A percentile compares a stretch with the other conserved stretches of the same genome.
phyloP scores from a whole-genome alignment of 768 basidiomycete genomes.

The Lyophyllum semitale region DNA sequence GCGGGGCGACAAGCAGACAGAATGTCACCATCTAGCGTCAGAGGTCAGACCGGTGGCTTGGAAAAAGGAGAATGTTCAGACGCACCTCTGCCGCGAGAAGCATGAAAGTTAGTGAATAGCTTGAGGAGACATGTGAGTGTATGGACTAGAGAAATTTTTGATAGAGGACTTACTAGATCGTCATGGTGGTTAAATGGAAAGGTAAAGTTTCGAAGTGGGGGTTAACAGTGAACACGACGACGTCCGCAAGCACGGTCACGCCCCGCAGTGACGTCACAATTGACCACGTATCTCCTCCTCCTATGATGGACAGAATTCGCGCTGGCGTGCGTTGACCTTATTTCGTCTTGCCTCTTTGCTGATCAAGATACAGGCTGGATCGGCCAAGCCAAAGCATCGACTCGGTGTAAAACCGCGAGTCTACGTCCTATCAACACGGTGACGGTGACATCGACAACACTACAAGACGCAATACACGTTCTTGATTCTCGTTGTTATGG shows the following conservation, averaged over 20 bases:
- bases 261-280: conserved; percentile 9
- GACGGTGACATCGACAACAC: no score
- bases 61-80: not conserved
- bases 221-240: not conserved
- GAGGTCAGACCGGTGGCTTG: not conserved
- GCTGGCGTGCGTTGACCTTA: no score
- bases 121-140: conserved; percentile 32
- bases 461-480: no score
- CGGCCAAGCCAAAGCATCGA: no score
- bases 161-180: conserved; percentile 41
- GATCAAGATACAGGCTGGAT: no score
- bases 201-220: no score
- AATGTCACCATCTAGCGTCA: conserved; percentile 72
- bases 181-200: conserved; percentile 34
- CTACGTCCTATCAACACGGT: no score
- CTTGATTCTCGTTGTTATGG: no score
- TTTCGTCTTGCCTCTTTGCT: not conserved
- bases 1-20: conserved; percentile 78
- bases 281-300: not conserved
- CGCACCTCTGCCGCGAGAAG: conserved; percentile 75
- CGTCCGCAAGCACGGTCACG: conserved; percentile 7
- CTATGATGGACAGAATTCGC: no score
- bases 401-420: no score
- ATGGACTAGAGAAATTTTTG: conserved; percentile 18
- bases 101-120: conserved; percentile 80